Percentiles rank a stretch among this genome's conserved stretches.
These are phyloP conservation scores for Ochromonas danica DNA, from an alignment of 108 stramenopile genomes.

Conservation along the genomic window DNA sequence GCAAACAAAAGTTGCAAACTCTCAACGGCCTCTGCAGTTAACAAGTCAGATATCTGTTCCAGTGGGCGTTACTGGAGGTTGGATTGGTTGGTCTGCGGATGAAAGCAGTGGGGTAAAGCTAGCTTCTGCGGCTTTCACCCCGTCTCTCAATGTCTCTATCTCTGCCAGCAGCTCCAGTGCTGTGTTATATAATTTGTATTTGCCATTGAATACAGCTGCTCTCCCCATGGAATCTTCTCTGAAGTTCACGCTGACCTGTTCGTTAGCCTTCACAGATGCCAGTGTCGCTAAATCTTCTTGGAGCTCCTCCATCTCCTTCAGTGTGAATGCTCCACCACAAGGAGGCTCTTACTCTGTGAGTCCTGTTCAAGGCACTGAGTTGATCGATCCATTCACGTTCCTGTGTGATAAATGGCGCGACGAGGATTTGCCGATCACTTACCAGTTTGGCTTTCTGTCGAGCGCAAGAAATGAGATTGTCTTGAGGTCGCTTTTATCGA, in stretches of 20 bases:
- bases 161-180: background rate
- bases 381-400: conserved; percentile 24
- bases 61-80: background rate
- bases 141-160: no score
- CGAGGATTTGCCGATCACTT: background rate
- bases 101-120: background rate
- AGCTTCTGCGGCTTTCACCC: background rate
- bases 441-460: conserved; percentile 9
- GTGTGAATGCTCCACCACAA: background rate
- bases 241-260: background rate
- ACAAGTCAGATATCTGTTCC: background rate
- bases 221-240: background rate
- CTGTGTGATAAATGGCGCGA: background rate
- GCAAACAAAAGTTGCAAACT: background rate
- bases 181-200: background rate
- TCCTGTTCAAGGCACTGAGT: background rate
- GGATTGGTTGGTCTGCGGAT: background rate
- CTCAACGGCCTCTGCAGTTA: background rate
- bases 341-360: background rate
- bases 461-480: background rate
- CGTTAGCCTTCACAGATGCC: no score
- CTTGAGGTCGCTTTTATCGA: background rate
- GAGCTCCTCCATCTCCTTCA: background rate
- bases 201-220: background rate
- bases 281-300: background rate